Base-by-base conservation (phyloP, 345 rosid species). In the Diplotaxis tenuifolia region DNA sequence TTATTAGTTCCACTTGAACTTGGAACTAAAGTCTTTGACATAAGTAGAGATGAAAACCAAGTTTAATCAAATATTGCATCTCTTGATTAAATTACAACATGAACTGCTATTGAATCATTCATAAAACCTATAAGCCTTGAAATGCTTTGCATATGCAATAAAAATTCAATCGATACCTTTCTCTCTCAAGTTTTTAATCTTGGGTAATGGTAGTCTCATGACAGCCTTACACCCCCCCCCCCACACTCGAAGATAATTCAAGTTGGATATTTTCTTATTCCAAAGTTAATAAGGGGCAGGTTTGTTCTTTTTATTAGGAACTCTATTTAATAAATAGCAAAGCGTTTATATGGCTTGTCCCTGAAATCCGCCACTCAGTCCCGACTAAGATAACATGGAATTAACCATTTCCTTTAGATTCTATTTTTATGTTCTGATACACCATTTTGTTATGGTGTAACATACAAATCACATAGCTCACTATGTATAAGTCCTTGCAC, bases 21-120 rank as follows among this genome's bases (percentile, higher is more conserved):
- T 0, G 47, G 20, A 27, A 59, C 3, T 0, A 70, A 12, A 27
- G 40, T 0, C 2, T 58, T 42, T 70, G 49, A 21, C 0, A 29
- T 59, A 42, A 28, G 29, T 27, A 70, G 14, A 0, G 31, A 59
- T 0, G 57, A 59, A 15, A 57, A 70, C 9, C 29, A 29, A 23
- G 0, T 56, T 3, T 58, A 65, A 58, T 40, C 65, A 4, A 69
- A 70, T 18, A 70, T 40, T 42, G n/a, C 58, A 58, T 58, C 66
- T 70, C 58, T 70, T 18, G 56, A 70, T 1, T 58, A 28, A 28
- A 27, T 16, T 1, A 70, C 29, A 3, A 6, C 58, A 20, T 57
- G 42, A 59, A 70, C 20, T 14, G 47, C 0, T 27, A 70, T 42
- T 18, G 5, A 70, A 45, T 70, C 57, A 36, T 23, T 70, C 28